Conservation (phyloP, 208 protist species). For the Trypanosoma lewisi region DNA sequence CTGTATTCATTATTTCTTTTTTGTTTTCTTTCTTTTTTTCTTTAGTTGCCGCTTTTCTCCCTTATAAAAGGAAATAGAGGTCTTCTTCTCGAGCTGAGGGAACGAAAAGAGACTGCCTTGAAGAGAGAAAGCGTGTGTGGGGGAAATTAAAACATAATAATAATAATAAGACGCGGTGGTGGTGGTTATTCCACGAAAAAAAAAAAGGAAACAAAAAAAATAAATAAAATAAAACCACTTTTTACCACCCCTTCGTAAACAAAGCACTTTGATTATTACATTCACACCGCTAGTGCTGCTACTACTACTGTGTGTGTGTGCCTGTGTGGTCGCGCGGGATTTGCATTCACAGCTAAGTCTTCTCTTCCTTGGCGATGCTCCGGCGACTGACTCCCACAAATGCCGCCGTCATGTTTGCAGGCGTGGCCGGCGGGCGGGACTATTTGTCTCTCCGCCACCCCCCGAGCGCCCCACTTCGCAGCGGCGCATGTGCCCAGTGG, state of each 20-base stretch:
- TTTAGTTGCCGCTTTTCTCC: conserved; percentile 2
- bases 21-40: conserved; percentile 22
- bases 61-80: neutral
- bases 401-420: no score
- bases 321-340: no score
- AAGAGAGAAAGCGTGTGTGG: neutral
- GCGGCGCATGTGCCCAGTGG: neutral
- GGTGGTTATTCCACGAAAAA: no score
- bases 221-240: no score
- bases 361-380: no score
- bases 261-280: no score
- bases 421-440: neutral
- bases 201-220: no score
- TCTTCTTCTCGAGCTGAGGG: neutral
- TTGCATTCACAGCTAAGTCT: no score
- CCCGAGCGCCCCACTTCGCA: neutral
- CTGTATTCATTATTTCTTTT: neutral
- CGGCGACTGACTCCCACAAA: no score
- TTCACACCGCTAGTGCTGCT: no score
- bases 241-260: no score
- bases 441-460: neutral
- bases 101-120: neutral
- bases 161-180: neutral
- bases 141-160: neutral
- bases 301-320: no score